These are phyloP conservation scores for Micractinium conductrix DNA, from an alignment of 139 green algal genomes.

Conservation along the genomic window DNA sequence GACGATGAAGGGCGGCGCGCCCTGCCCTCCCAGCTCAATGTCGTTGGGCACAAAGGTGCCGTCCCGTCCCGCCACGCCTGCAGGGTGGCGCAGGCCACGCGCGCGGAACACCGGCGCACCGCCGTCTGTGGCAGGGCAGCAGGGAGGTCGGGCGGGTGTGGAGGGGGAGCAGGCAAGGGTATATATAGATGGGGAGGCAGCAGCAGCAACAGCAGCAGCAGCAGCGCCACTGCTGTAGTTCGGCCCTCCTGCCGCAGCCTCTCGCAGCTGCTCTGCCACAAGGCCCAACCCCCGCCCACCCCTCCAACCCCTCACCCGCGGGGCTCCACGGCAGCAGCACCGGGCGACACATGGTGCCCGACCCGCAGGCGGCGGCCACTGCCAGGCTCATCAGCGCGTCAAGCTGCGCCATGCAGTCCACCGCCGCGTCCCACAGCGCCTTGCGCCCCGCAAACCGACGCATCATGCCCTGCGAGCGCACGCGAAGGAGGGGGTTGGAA, in stretches of 20 bases:
- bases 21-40: constrained; percentile 74
- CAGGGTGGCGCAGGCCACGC: constrained; percentile 78
- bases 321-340: constrained; percentile 47
- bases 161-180: neutral
- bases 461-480: constrained; percentile 58
- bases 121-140: neutral
- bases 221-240: neutral
- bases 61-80: constrained; percentile 45
- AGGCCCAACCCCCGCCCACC: too few relatives aligned
- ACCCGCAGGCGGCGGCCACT: constrained; percentile 50
- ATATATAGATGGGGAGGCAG: neutral
- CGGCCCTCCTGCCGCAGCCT: neutral
- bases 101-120: constrained; percentile 61
- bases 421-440: constrained; percentile 74
- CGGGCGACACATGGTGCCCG: constrained; percentile 69
- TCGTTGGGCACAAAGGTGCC: constrained; percentile 96
- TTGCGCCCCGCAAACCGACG: constrained; percentile 62
- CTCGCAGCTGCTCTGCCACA: too few relatives aligned
- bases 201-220: too few relatives aligned
- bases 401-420: constrained; percentile 78
- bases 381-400: constrained; percentile 92
- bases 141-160: neutral
- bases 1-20: constrained; percentile 68
- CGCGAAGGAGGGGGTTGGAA: neutral
- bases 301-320: neutral